Base-by-base conservation (phyloP, 2,329 filamentous ascomycete species). In the Lithohypha guttulata region DNA sequence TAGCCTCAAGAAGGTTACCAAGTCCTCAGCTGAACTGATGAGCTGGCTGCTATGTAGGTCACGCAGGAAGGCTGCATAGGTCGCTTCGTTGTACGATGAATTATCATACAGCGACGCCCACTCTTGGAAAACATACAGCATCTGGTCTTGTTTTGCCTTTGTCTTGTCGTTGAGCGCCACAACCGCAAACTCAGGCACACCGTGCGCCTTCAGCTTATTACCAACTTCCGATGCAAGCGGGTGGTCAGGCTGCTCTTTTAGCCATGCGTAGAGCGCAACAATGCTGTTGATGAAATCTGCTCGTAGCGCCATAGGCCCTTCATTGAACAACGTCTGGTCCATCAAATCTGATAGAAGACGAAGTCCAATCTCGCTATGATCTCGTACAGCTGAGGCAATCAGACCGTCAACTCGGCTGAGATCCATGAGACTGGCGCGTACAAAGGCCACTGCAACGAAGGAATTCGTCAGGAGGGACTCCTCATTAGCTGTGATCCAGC, bases 91-190 rank as follows among this genome's bases (percentile, higher is more conserved):
- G 3, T 80, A 76, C 49, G 79, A 77, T n/a, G 77, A 73, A 51
- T 85, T 84, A 59, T 81, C 81, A 63, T 73, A 81, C 6, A 95
- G 72, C 43, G 81, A 78, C 19, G 89, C 75, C 91, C 91, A 98
- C 63, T 98, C 91, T 29, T 89, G 86, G 54, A 98, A 95, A 14
- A 95, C 73, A 56, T 98, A 96, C 51, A 93, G 85, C 62, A 93
- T 77, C 58, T 95, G 85, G 45, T 93, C 84, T 46, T 79, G 76
- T 50, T 79, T 79, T 21, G 74, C 68, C 26, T 64, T 59, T 11
- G 67, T 61, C 34, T 75, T 70, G 41, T 79, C 74, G 15, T 71
- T 75, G 20, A 68, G 62, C 37, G 69, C 59, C 39, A 69, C 59
- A 48, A 70, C 67, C 35, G 65, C 57, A 64, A 72, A 62, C 65